Base-by-base conservation (phyloP, 2,329 filamentous ascomycete species). In the Pyrenophora tritici-repentis region DNA sequence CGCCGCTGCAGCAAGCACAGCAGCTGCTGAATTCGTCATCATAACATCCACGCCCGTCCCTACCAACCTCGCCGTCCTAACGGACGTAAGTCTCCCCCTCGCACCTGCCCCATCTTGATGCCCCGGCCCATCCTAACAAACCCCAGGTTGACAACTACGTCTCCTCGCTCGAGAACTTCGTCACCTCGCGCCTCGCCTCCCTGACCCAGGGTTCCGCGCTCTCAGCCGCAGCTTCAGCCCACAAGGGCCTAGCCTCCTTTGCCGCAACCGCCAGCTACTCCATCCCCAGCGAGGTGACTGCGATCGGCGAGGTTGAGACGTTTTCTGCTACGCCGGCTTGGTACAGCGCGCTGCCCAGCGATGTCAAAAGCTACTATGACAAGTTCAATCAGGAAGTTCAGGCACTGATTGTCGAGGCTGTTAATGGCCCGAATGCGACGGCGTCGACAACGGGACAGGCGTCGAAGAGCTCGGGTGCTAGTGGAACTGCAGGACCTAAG, bases 301-400 rank as follows among this genome's bases (percentile, higher is more conserved):
- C 58, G 29, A 10, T 62, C 13, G 53, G 46, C 7, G 50, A 16
- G 6, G 13, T 63, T 2, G 53, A 55, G 36, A 61, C 59, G 0
- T 59, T 61, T 46, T 63, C 59, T 2, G 50, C 48, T 2, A 47
- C 55, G 17, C 62, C 63, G 0, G 55, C 36, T 0, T 67, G 64
- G 64, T 67, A 65, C 49, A 56, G 44, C 17, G 62, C 61, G 31
- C 55, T 67, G 12, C 64, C 64, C 3, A 59, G 50, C 46, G 55
- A 67, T 18, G 45, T 67, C 16, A 63, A 61, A 56, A 57, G 51
- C 35, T 63, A 65, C 53, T 63, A 63, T 18, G 64, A 66, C 16
- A 46, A 43, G 34, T 56, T 60, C 42, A 64, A 64, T 39, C 32
- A 47, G 12, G 40, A 42, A 4, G 56, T 59, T 1, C 59, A 64